These are phyloP conservation scores for Metarhizium guizhouense DNA, from an alignment of 2,329 filamentous ascomycete species.

Conservation along the genomic window DNA sequence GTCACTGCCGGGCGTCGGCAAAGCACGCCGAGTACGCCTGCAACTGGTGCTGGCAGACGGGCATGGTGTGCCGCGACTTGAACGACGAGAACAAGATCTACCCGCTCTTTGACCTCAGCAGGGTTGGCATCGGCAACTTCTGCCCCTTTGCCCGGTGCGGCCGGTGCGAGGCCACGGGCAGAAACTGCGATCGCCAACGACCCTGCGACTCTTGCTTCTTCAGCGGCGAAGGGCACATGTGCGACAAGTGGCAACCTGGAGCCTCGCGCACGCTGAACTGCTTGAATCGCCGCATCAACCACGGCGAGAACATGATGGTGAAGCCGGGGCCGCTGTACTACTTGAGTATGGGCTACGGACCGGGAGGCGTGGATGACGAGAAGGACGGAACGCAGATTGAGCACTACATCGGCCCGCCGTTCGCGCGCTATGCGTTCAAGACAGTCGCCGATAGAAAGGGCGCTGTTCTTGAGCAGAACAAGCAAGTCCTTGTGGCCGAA, in stretches of 20 bases:
- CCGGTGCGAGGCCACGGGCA: conserved; percentile 12
- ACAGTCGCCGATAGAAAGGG: background rate
- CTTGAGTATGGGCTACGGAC: conserved; percentile 20
- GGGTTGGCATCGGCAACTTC: conserved; percentile 21
- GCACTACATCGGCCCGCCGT: conserved; percentile 16
- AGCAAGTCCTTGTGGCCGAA: background rate
- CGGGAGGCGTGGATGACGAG: conserved; percentile 16
- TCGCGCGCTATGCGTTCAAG: conserved; percentile 8
- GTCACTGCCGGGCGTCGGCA: conserved; percentile 13
- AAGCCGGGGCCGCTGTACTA: conserved; percentile 25
- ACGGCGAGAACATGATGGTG: conserved; percentile 8
- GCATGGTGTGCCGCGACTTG: conserved; percentile 17
- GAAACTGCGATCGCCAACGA: conserved; percentile 26
- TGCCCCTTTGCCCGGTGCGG: conserved; percentile 17
- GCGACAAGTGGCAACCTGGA: background rate
- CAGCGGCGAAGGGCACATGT: conserved; percentile 3
- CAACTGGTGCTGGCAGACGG: conserved; percentile 19
- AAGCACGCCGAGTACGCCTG: conserved; percentile 11
- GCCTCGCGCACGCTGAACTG: background rate
- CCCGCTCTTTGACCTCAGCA: conserved; percentile 19
- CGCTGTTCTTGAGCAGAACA: background rate
- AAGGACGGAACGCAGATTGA: conserved; percentile 15
- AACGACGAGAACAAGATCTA: conserved; percentile 4
- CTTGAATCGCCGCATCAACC: conserved; percentile 7
- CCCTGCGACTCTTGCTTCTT: conserved; percentile 27